Conservation (phyloP, 805 yeast genomes). For the Lachancea fermentati region DNA sequence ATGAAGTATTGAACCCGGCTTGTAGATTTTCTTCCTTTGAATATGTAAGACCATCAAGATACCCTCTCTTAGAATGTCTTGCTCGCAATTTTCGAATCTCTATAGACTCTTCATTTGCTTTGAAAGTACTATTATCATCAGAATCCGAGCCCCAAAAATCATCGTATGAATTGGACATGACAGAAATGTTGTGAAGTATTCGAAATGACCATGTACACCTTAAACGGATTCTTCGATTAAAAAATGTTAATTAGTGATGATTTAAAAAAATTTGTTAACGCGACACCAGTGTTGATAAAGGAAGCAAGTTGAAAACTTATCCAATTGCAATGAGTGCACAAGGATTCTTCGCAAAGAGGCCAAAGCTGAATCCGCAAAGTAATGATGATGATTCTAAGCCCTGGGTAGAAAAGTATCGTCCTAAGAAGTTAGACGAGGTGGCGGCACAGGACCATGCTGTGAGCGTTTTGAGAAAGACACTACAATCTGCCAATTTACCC, state of each 20-base stretch:
- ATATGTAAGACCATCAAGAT: conserved; percentile 67
- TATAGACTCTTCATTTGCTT: conserved; percentile 8
- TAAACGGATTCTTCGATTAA: too few species aligned
- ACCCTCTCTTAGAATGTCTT: conserved; percentile 73
- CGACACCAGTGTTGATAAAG: too few species aligned
- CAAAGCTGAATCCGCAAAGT: conserved; percentile 17
- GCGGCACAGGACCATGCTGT: conserved; percentile 91
- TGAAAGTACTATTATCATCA: conserved; percentile 8
- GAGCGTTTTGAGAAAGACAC: conserved; percentile 69
- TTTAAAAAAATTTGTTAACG: conserved; percentile 1
- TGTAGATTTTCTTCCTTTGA: conserved; percentile 70
- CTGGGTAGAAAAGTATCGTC: conserved; percentile 95
- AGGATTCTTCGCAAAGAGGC: conserved; percentile 21
- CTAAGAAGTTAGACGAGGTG: conserved; percentile 78
- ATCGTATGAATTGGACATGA: not conserved
- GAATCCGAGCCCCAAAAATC: conserved; percentile 25
- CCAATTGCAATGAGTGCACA: conserved; percentile 6
- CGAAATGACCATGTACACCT: too few species aligned
- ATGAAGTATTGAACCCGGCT: conserved; percentile 75
- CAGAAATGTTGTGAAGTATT: too few species aligned
- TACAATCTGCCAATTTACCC: conserved; percentile 78
- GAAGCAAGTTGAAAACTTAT: too few species aligned
- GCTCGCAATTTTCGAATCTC: conserved; percentile 43
- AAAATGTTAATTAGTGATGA: not conserved
- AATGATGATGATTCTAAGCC: conserved; percentile 43